Evolutionary conservation across 177 flowering plant genomes (phyloP).

Genomic region (Tripterygium wilfordii): DNA sequence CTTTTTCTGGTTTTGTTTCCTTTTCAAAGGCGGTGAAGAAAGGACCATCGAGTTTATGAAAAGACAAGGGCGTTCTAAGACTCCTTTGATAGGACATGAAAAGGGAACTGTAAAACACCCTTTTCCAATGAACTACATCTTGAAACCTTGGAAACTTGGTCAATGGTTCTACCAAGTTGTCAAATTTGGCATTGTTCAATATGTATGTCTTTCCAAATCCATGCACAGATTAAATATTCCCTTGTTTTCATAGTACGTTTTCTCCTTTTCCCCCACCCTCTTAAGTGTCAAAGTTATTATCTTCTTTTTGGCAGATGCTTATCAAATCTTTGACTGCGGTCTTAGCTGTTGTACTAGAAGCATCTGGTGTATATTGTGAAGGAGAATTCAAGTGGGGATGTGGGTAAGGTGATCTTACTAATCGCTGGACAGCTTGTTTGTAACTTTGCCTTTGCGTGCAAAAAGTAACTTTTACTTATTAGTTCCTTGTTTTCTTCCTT

Average conservation of each 20-base stretch:
- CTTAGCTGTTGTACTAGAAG: constrained; percentile 81
- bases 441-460: too few species aligned
- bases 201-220: too few species aligned
- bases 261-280: too few species aligned
- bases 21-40: constrained; percentile 79
- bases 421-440: too few species aligned
- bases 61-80: constrained; percentile 71
- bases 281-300: constrained; percentile 8
- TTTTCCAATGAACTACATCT: constrained; percentile 77
- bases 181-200: constrained; percentile 94
- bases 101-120: constrained; percentile 73
- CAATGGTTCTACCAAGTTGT: constrained; percentile 86
- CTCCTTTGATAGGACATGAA: constrained; percentile 72
- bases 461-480: too few species aligned
- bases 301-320: constrained; percentile 92
- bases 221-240: too few species aligned
- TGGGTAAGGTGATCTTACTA: constrained; percentile 64
- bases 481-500: too few species aligned
- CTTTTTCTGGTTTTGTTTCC: constrained; percentile 1
- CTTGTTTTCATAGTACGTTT: too few species aligned
- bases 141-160: constrained; percentile 91
- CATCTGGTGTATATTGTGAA: constrained; percentile 87
- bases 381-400: constrained; percentile 87
- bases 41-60: constrained; percentile 79
- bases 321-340: constrained; percentile 72